Evolutionary conservation across 2,329 filamentous ascomycete species (phyloP), one percentile per base, ranked within the genome.

Genomic region (Alternaria conjuncta): DNA sequence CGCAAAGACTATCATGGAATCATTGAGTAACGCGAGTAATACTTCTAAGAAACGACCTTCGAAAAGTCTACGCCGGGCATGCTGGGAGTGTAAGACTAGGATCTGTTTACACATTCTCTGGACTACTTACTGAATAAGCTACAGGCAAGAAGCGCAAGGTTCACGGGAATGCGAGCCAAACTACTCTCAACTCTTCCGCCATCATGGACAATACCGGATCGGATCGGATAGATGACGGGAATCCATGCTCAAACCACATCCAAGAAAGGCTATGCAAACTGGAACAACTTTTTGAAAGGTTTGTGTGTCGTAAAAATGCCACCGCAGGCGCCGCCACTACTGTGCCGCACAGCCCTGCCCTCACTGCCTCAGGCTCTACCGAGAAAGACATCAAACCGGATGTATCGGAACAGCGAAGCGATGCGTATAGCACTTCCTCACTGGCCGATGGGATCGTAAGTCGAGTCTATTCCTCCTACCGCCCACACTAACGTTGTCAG

Each of bases 271-370:
- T 79, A 5, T 65, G 66, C 60, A 79, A 78, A 63, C 65, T 79
- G 20, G 77, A 79, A 47, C 75, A 76, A 30, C 65, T 79, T 3
- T 79, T 79, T 44, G 77, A 79, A 46, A 72, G 68, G 56, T 79
- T 78, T 49, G 76, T 78, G 13, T 78, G 76, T 67, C 74, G 77
- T 30, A 79, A 75, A 51, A 66, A 44, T 45, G 55, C 74, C 10
- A 65, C 45, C 43, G 41, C 57, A 18, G 63, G 47, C 21, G 32
- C 63, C 8, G 41, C 65, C 41, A 47, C 50, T 43, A 66, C 70
- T 18, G 36, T 46, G 21, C 67, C 69, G 23, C 57, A 43, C 30
- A 77, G 69, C 53, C 68, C 72, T n/a, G 69, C 70, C 11, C 57
- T 72, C 18, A 66, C 68, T 23, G 68, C 55, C 21, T 60, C 62